Evolutionary conservation across 2,329 filamentous ascomycete species (phyloP).

Genomic region (Fusarium sp.): DNA sequence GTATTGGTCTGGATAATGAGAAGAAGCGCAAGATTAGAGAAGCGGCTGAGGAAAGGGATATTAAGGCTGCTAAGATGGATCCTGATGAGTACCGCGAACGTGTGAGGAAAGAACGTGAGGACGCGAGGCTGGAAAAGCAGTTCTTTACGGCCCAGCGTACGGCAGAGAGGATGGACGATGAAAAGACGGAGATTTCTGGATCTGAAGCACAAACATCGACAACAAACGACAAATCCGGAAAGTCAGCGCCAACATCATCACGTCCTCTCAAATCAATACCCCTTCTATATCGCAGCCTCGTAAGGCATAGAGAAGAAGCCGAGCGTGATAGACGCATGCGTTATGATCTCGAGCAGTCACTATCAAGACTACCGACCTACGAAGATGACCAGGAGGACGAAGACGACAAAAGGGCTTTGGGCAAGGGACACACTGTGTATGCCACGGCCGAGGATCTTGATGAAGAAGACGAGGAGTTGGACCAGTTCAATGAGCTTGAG

Average conservation of each 20-base stretch:
- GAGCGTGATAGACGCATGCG: conserved; percentile 75
- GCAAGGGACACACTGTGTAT: conserved; percentile 66
- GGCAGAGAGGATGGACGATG: conserved; percentile 79
- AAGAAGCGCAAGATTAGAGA: conserved; percentile 81
- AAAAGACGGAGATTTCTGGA: conserved; percentile 48
- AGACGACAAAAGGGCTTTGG: conserved; percentile 78
- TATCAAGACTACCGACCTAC: conserved; percentile 73
- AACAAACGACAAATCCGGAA: conserved; percentile 40
- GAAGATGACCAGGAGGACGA: conserved; percentile 77
- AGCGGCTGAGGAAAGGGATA: conserved; percentile 65
- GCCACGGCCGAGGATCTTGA: conserved; percentile 76
- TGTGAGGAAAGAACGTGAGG: conserved; percentile 76
- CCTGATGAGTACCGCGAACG: conserved; percentile 80
- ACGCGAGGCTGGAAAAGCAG: conserved; percentile 74
- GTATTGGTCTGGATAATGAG: conserved; percentile 86
- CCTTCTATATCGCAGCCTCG: conserved; percentile 82
- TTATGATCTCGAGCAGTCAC: conserved; percentile 73
- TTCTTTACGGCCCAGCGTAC: conserved; percentile 84
- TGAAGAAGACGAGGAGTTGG: conserved; percentile 82
- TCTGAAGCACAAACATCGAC: conserved; percentile 31
- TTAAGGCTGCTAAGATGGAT: conserved; percentile 72
- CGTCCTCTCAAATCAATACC: conserved; percentile 75
- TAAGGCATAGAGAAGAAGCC: conserved; percentile 75
- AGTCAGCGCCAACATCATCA: conserved; percentile 54
- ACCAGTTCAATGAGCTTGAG: conserved; percentile 79